Conservation (phyloP, 1,139 yeast genomes). For the Geotrichum siamense region DNA sequence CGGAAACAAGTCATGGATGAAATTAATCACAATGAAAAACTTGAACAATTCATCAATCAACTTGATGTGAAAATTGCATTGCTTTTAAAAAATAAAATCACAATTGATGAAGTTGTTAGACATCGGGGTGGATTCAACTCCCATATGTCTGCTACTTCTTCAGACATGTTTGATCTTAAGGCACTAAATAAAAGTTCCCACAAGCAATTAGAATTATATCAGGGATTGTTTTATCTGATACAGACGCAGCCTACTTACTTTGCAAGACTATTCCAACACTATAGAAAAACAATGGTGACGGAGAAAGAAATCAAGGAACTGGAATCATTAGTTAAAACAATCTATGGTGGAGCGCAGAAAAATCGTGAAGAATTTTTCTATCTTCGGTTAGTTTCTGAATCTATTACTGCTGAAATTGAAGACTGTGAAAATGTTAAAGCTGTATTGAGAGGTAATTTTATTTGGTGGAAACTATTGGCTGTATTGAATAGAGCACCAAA, state of each 20-base stretch:
- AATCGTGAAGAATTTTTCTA: constrained; percentile 69
- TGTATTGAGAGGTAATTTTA: constrained; percentile 29
- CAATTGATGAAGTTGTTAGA: constrained; percentile 64
- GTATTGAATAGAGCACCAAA: constrained; percentile 53
- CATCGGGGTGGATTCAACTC: constrained; percentile 39
- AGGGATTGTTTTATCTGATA: constrained; percentile 67
- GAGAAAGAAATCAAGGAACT: constrained; percentile 38
- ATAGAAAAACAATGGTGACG: constrained; percentile 26
- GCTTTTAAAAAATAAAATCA: constrained; percentile 69
- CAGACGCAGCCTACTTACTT: constrained; percentile 82
- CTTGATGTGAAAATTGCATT: constrained; percentile 76
- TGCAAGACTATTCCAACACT: constrained; percentile 44
- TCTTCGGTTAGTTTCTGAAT: constrained; percentile 50
- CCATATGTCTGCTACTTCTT: constrained; percentile 22
- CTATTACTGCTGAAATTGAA: constrained; percentile 45
- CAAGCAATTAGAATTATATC: constrained; percentile 52
- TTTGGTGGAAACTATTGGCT: constrained; percentile 47
- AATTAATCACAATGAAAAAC: constrained; percentile 55
- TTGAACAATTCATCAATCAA: constrained; percentile 70
- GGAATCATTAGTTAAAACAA: constrained; percentile 43
- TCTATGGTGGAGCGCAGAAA: constrained; percentile 41
- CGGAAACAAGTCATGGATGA: constrained; percentile 62
- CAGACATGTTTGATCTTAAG: constrained; percentile 36
- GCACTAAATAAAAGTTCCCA: constrained; percentile 39
- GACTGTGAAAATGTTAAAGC: constrained; percentile 24